Evolutionary conservation across 352 stramenopile genomes (phyloP).

Genomic region (Globisporangium okanoganense): DNA sequence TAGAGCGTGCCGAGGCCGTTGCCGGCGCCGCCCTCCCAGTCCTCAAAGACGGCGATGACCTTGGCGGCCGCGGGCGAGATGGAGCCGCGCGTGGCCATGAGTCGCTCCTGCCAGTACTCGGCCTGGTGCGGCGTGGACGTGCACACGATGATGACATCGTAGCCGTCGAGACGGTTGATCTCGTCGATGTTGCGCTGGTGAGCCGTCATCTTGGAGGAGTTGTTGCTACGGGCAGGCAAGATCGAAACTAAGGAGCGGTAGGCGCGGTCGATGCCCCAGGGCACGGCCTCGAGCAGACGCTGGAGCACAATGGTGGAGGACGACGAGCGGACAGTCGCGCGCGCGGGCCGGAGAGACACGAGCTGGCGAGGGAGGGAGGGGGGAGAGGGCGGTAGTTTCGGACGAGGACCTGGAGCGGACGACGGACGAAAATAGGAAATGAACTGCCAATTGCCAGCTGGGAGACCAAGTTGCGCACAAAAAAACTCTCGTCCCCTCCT

Average conservation of each 20-base stretch:
- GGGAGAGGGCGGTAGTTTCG: conserved; percentile 12
- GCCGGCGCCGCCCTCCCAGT: conserved; percentile 94
- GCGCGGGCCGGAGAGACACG: background rate
- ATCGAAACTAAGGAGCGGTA: conserved; percentile 15
- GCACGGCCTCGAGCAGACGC: conserved; percentile 4
- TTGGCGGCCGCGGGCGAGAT: conserved; percentile 85
- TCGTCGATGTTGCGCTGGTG: conserved; percentile 83
- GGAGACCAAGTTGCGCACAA: background rate
- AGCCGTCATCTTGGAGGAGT: conserved; percentile 15
- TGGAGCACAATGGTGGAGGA: conserved; percentile 17
- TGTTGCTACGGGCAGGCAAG: background rate
- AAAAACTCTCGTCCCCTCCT: background rate
- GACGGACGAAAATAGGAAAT: conserved; percentile 18
- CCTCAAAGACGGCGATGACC: conserved; percentile 95
- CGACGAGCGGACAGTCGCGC: background rate
- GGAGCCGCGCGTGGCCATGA: conserved; percentile 81
- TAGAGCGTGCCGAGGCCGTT: conserved; percentile 97
- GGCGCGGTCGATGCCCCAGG: conserved; percentile 11
- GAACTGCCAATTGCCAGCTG: background rate
- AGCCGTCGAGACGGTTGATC: conserved; percentile 88
- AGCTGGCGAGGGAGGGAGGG: background rate
- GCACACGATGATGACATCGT: conserved; percentile 97
- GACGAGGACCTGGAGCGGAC: background rate
- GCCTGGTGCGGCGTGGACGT: conserved; percentile 96
- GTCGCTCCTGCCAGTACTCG: conserved; percentile 95